phyloP scores from a whole-genome alignment of 1,284 basidiomycete genomes.

The Wolfiporia cocos region DNA sequence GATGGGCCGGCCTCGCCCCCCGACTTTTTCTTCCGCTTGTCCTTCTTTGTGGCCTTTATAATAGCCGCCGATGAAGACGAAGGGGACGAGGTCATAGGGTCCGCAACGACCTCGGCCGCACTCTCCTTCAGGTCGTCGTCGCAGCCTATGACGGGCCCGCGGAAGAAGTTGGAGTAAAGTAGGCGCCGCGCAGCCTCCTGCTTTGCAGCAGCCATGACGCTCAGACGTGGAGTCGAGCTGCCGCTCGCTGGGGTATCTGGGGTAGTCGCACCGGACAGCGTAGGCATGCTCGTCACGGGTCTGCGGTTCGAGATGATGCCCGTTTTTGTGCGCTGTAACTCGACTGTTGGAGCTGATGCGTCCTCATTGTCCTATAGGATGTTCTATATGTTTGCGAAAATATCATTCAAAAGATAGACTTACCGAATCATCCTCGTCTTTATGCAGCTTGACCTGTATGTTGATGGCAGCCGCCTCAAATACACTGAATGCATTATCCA shows the following conservation, averaged over 20 bases:
- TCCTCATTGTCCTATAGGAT: slow-evolving; percentile 19
- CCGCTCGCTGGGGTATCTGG: slow-evolving; percentile 27
- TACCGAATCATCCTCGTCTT: slow-evolving; percentile 43
- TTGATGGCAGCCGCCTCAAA: slow-evolving; percentile 74
- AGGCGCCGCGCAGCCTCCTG: slow-evolving; percentile 69
- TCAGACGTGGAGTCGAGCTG: slow-evolving; percentile 32
- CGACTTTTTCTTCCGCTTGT: slow-evolving; percentile 7
- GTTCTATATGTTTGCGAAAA: slow-evolving; percentile 3
- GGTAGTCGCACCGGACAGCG: slow-evolving; percentile 41
- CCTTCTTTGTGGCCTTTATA: slow-evolving; percentile 9
- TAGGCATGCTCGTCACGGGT: slow-evolving; percentile 45
- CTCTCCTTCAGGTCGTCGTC: slow-evolving; percentile 32
- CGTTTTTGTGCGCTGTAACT: slow-evolving; percentile 57
- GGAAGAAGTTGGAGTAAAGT: slow-evolving; percentile 78
- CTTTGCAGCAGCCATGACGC: slow-evolving; percentile 63
- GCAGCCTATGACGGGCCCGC: slow-evolving; percentile 59
- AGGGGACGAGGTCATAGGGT: too few relatives aligned
- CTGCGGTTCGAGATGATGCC: slow-evolving; percentile 74
- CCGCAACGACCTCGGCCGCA: too few relatives aligned
- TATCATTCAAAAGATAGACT: slow-evolving; percentile 10
- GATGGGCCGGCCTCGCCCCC: neutral
- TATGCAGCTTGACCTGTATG: slow-evolving; percentile 62
- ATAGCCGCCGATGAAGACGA: too few relatives aligned
- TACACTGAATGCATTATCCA: slow-evolving; percentile 38
- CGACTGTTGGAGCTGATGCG: slow-evolving; percentile 16